These are phyloP conservation scores for Didymellaceae sp. DNA, from an alignment of 2,329 filamentous ascomycete species.

Conservation along the genomic window DNA sequence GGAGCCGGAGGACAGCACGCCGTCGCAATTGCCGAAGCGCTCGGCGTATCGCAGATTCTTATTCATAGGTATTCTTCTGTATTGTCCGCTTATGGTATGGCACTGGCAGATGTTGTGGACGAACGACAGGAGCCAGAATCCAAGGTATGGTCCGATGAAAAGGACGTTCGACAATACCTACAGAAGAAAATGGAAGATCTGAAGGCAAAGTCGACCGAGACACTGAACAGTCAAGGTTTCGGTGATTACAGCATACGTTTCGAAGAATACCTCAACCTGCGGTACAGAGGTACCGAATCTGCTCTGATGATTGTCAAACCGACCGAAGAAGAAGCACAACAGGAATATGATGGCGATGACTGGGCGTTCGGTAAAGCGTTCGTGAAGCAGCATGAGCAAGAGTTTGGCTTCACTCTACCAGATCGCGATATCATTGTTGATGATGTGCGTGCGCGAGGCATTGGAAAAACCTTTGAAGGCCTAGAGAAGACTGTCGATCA, in stretches of 20 bases:
- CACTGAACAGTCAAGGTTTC: slow-evolving; percentile 80
- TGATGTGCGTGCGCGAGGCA: slow-evolving; percentile 85
- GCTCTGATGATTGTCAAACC: slow-evolving; percentile 89
- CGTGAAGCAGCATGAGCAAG: slow-evolving; percentile 84
- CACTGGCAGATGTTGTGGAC: slow-evolving; percentile 89
- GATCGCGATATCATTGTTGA: slow-evolving; percentile 90
- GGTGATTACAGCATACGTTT: slow-evolving; percentile 75
- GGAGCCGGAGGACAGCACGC: slow-evolving; percentile 92
- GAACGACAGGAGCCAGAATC: slow-evolving; percentile 82
- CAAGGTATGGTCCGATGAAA: slow-evolving; percentile 64
- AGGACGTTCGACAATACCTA: slow-evolving; percentile 66
- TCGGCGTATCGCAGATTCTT: slow-evolving; percentile 85
- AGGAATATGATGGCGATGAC: slow-evolving; percentile 67
- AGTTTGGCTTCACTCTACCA: slow-evolving; percentile 88
- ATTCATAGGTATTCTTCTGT: slow-evolving; percentile 89
- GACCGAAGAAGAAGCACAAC: slow-evolving; percentile 64
- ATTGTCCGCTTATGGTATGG: slow-evolving; percentile 90
- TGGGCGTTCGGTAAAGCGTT: slow-evolving; percentile 89
- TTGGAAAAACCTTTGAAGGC: slow-evolving; percentile 85
- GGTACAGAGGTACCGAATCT: slow-evolving; percentile 89
- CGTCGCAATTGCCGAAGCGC: slow-evolving; percentile 83
- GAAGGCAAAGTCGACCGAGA: slow-evolving; percentile 73
- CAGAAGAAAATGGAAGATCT: slow-evolving; percentile 78
- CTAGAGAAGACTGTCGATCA: slow-evolving; percentile 83
- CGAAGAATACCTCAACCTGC: slow-evolving; percentile 93